Base-by-base conservation (phyloP, 208 protist species). In the Wallacemonas sp. region DNA sequence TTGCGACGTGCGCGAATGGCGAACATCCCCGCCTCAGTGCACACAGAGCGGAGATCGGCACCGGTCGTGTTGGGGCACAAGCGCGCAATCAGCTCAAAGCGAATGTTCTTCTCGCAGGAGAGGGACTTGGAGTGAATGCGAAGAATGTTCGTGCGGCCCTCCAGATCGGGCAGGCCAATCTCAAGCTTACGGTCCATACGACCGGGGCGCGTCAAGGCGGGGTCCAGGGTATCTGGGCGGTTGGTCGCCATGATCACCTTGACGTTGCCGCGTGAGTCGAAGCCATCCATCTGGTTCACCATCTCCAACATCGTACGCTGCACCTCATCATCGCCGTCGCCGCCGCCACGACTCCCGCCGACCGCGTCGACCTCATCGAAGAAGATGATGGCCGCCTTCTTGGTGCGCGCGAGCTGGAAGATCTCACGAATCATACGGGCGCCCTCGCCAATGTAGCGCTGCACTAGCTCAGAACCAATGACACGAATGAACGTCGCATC, bases 171-270 rank as follows among this genome's bases (percentile, higher is more conserved):
- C 23, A 99, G 85, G 24, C 95, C 97, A 73, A 99, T 99, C 77
- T 99, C 98, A 6, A 99, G 87, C 73, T 99, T 99, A 30, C 99
- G 81, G 75, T 99, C 99, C 76, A 99, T 93, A 62, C 99, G 88
- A 24, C 99, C 99, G 5, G 99, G 99, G 8, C 99, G 92, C n/a
- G 99, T 90, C 30, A 99, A 89, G 1, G 99, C 99, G 26, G 99
- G 98, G 81, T 99, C 99, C 16, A 99, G 89, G 5, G 98, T 99
- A 78, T 99, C 99, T 0, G 99, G 98, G n/a, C 98, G 85, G 86
- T 99, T 99, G 41, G 99, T 99, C 2, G 99, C 99, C 99, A 99
- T 99, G n/a, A 99, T 90, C 4, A 99, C 99, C 77, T 99, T 99
- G 70, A 99, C 97, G 75, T 99, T 99, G 26, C 98, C 98, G 36